A percentile compares a stretch with the other conserved stretches of the same genome.
Conservation (phyloP, 208 protist genomes). For the Trichomonas tenax region DNA sequence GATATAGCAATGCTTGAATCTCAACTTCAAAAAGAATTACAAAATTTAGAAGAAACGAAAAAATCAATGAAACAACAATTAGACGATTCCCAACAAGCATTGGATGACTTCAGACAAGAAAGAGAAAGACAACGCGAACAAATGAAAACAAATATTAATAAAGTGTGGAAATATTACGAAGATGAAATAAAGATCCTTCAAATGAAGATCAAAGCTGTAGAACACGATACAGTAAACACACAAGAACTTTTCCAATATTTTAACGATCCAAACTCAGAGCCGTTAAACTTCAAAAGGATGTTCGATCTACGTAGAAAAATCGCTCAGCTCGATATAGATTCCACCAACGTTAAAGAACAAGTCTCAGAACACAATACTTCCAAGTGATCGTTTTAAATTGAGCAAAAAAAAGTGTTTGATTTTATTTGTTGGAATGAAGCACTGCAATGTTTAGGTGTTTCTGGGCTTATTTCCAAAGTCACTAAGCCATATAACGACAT, state of each 20-base stretch:
- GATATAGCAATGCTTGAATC: not conserved
- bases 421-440: too few species aligned
- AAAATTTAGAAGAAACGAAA: not conserved
- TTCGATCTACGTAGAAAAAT: not conserved
- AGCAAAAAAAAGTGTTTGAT: too few species aligned
- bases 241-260: not conserved
- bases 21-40: not conserved
- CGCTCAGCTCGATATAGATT: not conserved
- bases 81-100: not conserved
- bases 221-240: not conserved
- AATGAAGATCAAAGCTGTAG: not conserved
- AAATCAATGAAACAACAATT: not conserved
- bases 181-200: not conserved
- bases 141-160: not conserved
- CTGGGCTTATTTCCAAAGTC: too few species aligned
- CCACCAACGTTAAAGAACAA: not conserved
- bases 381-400: not conserved
- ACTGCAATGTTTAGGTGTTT: too few species aligned
- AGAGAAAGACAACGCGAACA: not conserved
- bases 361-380: not conserved
- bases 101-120: not conserved
- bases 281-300: not conserved
- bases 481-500: too few species aligned
- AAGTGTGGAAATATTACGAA: not conserved
- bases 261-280: not conserved